Evolutionary conservation across 1,284 basidiomycete genomes (phyloP).

Genomic region (Agroathelia rolfsii): DNA sequence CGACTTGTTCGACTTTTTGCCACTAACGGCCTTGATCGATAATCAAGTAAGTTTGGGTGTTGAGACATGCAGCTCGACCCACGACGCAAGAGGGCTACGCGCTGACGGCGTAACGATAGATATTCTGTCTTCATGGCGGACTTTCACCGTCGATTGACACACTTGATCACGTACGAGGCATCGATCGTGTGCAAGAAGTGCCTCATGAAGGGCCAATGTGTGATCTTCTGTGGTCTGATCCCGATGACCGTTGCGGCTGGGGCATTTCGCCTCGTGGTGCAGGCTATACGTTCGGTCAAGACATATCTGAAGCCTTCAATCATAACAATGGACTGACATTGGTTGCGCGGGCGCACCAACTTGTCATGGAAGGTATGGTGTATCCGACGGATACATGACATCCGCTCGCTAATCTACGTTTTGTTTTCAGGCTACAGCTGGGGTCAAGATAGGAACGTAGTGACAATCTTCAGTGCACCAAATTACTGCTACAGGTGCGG

Average conservation of each 20-base stretch:
- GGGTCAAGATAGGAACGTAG: constrained; percentile 99
- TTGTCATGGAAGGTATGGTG: constrained; percentile 90
- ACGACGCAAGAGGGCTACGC: not conserved
- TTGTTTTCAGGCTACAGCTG: constrained; percentile 69
- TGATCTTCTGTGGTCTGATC: constrained; percentile 98
- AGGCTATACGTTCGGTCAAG: constrained; percentile 98
- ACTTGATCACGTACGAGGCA: constrained; percentile 96
- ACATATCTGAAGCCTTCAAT: constrained; percentile 97
- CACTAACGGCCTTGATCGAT: constrained; percentile 94
- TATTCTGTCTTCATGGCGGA: constrained; percentile 98
- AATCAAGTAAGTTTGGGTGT: constrained; percentile 71
- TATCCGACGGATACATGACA: constrained; percentile 1
- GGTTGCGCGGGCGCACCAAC: constrained; percentile 90
- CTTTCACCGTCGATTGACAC: constrained; percentile 99
- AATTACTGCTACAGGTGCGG: constrained; percentile 99
- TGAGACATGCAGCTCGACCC: constrained; percentile 3
- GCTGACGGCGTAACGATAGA: constrained; percentile 38
- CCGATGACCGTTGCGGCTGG: constrained; percentile 99
- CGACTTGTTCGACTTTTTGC: constrained; percentile 97
- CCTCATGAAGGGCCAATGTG: constrained; percentile 99
- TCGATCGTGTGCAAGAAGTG: constrained; percentile 98
- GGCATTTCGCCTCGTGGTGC: constrained; percentile 98
- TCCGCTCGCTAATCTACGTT: constrained; percentile 4
- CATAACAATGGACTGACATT: constrained; percentile 98
- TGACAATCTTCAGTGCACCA: constrained; percentile 98